Percentiles rank a stretch among this genome's conserved stretches.
These are phyloP conservation scores for Globisporangium acanthophoron DNA, from an alignment of 352 stramenopile species.

Conservation along the genomic window DNA sequence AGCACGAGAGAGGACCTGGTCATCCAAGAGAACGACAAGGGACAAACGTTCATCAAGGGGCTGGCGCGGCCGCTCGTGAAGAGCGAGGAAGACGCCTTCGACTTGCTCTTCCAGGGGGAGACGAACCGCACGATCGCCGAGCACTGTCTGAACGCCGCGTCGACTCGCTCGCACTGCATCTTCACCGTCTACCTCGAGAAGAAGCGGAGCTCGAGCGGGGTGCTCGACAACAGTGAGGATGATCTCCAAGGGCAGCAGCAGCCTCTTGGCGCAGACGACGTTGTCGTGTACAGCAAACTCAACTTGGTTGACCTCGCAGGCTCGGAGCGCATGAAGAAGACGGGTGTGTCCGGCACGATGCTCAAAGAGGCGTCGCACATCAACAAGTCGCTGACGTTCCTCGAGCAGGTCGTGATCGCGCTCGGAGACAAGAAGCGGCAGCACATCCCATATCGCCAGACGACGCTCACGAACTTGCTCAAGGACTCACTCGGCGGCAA, in stretches of 20 bases:
- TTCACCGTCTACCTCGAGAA: conserved; percentile 77
- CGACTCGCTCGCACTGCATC: conserved; percentile 75
- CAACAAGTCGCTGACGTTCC: conserved; percentile 69
- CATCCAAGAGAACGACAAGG: conserved; percentile 56
- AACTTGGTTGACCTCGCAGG: conserved; percentile 92
- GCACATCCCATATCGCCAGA: conserved; percentile 92
- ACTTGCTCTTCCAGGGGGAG: conserved; percentile 75
- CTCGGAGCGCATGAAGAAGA: conserved; percentile 90
- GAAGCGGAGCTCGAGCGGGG: conserved; percentile 17
- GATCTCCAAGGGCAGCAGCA: background rate
- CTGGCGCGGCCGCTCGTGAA: conserved; percentile 49
- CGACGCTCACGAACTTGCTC: conserved; percentile 91
- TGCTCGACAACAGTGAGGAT: conserved; percentile 13
- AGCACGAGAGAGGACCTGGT: conserved; percentile 27
- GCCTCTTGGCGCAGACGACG: background rate
- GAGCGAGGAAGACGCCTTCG: conserved; percentile 65
- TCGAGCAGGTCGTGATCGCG: conserved; percentile 89
- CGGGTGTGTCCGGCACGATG: conserved; percentile 45
- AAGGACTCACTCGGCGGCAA: conserved; percentile 85
- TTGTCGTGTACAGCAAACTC: conserved; percentile 80
- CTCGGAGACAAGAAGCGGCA: conserved; percentile 81
- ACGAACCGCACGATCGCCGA: conserved; percentile 76
- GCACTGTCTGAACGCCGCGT: conserved; percentile 73
- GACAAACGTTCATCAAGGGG: conserved; percentile 62
- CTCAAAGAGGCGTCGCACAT: conserved; percentile 53